These are phyloP conservation scores for Tricholoma terreum DNA, from an alignment of 768 basidiomycete genomes.

Conservation along the genomic window DNA sequence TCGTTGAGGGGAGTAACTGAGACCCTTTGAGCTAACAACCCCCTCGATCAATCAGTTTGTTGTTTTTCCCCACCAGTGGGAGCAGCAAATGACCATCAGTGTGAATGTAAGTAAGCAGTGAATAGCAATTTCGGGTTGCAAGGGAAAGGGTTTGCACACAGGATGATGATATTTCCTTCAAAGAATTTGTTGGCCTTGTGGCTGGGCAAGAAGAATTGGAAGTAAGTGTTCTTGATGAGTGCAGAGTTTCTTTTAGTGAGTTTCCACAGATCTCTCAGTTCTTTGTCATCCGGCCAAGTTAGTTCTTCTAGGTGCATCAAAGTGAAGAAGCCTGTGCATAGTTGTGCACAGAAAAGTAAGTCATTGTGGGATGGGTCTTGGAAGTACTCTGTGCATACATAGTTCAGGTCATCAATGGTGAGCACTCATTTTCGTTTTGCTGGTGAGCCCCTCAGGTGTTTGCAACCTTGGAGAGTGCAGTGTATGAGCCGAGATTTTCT, in stretches of 20 bases:
- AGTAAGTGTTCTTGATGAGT: neutral
- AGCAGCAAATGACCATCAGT: too few relatives aligned
- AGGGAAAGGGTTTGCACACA: too few relatives aligned
- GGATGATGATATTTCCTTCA: too few relatives aligned
- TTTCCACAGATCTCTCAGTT: neutral
- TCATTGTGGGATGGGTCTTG: neutral
- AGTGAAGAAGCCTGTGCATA: constrained; percentile 2
- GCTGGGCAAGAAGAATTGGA: neutral
- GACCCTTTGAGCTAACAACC: too few relatives aligned
- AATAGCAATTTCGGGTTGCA: too few relatives aligned
- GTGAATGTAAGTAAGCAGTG: too few relatives aligned
- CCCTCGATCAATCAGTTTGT: too few relatives aligned
- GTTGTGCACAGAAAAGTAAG: constrained; percentile 1
- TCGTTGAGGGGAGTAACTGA: too few relatives aligned
- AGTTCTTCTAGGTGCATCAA: neutral
- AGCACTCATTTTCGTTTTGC: neutral
- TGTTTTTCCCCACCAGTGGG: too few relatives aligned
- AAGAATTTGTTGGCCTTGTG: too few relatives aligned
- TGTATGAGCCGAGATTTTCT: too few relatives aligned
- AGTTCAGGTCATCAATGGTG: neutral
- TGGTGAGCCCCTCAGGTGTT: neutral
- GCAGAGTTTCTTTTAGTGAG: neutral
- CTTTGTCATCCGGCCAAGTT: neutral
- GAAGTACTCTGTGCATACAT: neutral
- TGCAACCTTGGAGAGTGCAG: too few relatives aligned